A percentile compares a stretch with the other conserved stretches of the same genome.
phyloP scores from a whole-genome alignment of 1,139 yeast species.

The Lodderomyces theae region DNA sequence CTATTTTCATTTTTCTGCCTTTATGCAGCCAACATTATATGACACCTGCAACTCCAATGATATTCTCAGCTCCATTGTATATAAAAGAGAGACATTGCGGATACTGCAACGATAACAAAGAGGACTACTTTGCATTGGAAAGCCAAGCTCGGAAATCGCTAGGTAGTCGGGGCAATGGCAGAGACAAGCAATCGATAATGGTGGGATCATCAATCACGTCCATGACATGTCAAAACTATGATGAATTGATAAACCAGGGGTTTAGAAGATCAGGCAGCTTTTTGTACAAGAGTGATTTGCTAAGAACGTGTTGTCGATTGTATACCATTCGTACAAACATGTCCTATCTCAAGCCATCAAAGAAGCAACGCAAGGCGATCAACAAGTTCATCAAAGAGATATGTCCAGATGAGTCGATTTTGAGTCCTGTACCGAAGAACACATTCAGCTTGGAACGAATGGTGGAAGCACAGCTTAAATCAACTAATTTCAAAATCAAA shows the following conservation, averaged over 20 bases:
- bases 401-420: constrained; percentile 14
- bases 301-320: constrained; percentile 77
- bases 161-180: not conserved
- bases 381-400: constrained; percentile 58
- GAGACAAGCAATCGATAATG: constrained; percentile 25
- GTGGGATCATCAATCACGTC: constrained; percentile 50
- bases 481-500: constrained; percentile 42
- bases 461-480: constrained; percentile 23
- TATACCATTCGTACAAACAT: constrained; percentile 72
- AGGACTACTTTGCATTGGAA: constrained; percentile 36
- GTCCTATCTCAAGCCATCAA: constrained; percentile 44
- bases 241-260: constrained; percentile 64
- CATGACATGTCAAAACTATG: constrained; percentile 56
- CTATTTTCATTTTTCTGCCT: too few species aligned
- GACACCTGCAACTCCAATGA: not conserved
- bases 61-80: constrained; percentile 21
- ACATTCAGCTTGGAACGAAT: constrained; percentile 20
- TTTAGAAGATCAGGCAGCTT: constrained; percentile 77
- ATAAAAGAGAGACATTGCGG: constrained; percentile 50
- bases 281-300: constrained; percentile 69
- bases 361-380: constrained; percentile 65
- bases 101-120: constrained; percentile 56
- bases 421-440: constrained; percentile 14
- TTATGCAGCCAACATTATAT: too few species aligned
- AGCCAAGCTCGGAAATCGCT: constrained; percentile 14